A percentile compares a stretch with the other conserved stretches of the same genome.
Evolutionary conservation across 768 basidiomycete genomes (phyloP).

Genomic region (Russula foetens): DNA sequence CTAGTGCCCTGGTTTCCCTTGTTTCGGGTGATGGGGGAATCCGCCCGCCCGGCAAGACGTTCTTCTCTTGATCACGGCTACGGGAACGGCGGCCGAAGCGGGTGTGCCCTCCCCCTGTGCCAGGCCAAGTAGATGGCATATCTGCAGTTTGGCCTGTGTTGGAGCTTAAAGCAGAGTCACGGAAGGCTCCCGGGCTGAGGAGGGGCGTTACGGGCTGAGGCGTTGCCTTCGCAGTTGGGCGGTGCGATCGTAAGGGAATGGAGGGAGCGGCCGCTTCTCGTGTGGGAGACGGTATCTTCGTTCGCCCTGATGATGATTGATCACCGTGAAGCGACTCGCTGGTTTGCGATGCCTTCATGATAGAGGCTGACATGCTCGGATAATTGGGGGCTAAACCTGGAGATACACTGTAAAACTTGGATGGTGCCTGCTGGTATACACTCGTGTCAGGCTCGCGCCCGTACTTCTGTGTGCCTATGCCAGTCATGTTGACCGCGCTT

Average conservation of each 20-base stretch:
- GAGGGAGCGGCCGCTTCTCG: neutral
- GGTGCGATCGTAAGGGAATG: neutral
- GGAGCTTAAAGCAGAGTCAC: conserved; percentile 57
- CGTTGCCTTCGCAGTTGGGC: conserved; percentile 17
- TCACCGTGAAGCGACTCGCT: neutral
- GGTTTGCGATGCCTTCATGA: neutral
- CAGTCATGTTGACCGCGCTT: conserved; percentile 53
- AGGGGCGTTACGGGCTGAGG: conserved; percentile 31
- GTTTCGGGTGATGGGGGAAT: neutral
- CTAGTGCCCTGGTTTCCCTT: neutral
- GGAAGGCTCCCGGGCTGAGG: conserved; percentile 51
- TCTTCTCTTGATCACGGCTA: neutral
- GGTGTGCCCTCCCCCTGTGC: conserved; percentile 29
- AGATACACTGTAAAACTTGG: neutral
- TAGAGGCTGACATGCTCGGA: conserved; percentile 8
- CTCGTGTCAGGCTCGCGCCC: conserved; percentile 19
- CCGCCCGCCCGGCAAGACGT: conserved; percentile 23
- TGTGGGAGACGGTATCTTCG: neutral
- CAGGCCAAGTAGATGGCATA: conserved; percentile 58
- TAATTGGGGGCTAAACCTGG: conserved; percentile 7
- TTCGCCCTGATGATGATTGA: neutral
- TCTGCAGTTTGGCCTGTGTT: conserved; percentile 38
- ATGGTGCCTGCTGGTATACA: conserved; percentile 19
- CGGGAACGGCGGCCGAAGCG: neutral
- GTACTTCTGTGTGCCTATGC: conserved; percentile 39